Evolutionary conservation across 2,329 filamentous ascomycete species (phyloP), one percentile per base, ranked within the genome.

Genomic region (Paracamarosporium sp.): DNA sequence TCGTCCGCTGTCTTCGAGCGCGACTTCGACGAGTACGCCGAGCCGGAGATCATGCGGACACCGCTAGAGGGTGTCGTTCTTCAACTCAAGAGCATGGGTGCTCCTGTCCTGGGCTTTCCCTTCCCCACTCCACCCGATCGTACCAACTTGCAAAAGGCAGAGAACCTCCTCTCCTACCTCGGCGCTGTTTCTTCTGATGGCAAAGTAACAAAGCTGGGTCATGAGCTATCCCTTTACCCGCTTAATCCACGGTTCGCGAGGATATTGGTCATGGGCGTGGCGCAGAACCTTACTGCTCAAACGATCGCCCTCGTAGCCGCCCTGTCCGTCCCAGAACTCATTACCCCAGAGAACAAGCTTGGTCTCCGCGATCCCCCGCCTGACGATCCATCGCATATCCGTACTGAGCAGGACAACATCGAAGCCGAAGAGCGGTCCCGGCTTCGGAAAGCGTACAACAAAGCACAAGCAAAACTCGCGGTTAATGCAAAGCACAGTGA

Each of bases 1-100:
- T 97, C 93, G 0, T 97, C 93, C 12, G 95, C 95, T 0, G 90
- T 99, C 0, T 99, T 91, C 68, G 95, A 95, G 77, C 85, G 92
- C 56, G 93, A 96, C 65, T 97, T 99, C 65, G 82, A 88, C 24
- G 86, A 94, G 62, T 96, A 96, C 68, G 88, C 91, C 0, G 88
- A 93, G 24, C 94, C 95, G 0, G 95, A 99, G 76, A 89, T 99
- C 36, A 79, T 96, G 46, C 86, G 93, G 24, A 96, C 95, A 78
- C 94, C 95, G 0, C 92, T 98, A 27, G 95, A 99, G 76, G 92
- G 78, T 30, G 78, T 98, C 3, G 93, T 98, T 1, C 81, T 99
- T 35, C 93, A 97, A 75, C 86, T 99, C 67, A 99, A 98, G 81
- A 88, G 90, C 50, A 97, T 99, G 91, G 91, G 93, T 53, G 86